These are phyloP conservation scores for Nannochloris sp. DNA, from an alignment of 139 green algal genomes.

Conservation along the genomic window DNA sequence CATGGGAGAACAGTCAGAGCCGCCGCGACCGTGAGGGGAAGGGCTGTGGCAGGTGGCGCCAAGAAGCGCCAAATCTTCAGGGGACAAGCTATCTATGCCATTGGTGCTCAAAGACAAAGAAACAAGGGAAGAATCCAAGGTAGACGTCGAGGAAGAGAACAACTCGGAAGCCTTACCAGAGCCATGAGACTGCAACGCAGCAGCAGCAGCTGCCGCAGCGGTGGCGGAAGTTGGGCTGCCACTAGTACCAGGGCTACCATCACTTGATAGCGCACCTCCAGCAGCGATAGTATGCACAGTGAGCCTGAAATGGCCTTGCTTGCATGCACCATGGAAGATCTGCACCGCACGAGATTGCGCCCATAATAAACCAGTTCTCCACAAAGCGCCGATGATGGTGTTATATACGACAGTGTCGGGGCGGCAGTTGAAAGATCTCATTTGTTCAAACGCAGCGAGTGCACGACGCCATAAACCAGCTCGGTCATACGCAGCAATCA, in stretches of 20 bases:
- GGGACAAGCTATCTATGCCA: background rate
- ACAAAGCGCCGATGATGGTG: constrained; percentile 37
- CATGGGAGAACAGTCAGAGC: background rate
- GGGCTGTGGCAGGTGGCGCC: background rate
- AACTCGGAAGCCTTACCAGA: no score
- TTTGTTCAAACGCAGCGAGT: constrained; percentile 40
- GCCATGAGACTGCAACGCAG: no score
- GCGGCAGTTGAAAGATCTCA: constrained; percentile 32
- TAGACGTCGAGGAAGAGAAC: no score
- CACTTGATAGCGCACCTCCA: no score
- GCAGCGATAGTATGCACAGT: constrained; percentile 18
- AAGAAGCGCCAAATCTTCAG: constrained; percentile 1
- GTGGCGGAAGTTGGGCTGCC: no score
- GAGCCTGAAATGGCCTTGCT: constrained; percentile 28
- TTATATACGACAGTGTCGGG: constrained; percentile 48
- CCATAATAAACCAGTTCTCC: constrained; percentile 28
- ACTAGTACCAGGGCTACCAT: background rate
- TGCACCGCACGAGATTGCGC: constrained; percentile 23
- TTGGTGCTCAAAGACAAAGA: background rate
- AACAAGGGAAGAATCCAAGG: background rate
- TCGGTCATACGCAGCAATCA: constrained; percentile 72
- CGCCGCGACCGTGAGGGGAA: background rate
- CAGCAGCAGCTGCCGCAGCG: no score
- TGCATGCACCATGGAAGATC: constrained; percentile 30
- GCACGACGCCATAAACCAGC: constrained; percentile 36